Conservation (phyloP, 2,329 filamentous ascomycete species). For the Xylaria sp. region DNA sequence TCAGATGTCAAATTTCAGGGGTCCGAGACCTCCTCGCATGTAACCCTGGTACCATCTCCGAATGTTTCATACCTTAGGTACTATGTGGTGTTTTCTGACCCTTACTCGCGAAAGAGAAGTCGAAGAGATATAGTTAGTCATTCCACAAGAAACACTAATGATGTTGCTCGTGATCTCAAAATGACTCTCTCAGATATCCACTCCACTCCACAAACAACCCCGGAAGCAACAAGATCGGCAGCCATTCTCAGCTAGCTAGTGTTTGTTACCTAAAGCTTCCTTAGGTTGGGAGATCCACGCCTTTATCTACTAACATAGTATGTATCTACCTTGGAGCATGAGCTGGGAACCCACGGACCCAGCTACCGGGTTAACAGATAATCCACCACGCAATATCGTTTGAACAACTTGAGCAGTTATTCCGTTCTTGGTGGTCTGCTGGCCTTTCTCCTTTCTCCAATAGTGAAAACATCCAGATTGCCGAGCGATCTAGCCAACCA, state of each 20-base stretch:
- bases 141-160: constrained; percentile 6
- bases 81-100: background rate
- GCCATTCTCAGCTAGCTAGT: no score
- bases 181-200: background rate
- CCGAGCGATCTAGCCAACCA: constrained; percentile 23
- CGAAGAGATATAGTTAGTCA: background rate
- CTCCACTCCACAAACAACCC: background rate
- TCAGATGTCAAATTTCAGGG: constrained; percentile 11
- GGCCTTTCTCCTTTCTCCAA: constrained; percentile 20
- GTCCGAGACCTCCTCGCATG: constrained; percentile 6
- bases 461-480: constrained; percentile 24
- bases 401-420: background rate
- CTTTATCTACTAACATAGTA: background rate
- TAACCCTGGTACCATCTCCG: constrained; percentile 5
- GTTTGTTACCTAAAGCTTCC: no score
- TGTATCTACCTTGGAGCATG: no score
- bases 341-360: no score
- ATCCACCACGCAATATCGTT: constrained; percentile 13
- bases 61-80: background rate
- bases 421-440: background rate
- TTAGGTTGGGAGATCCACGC: background rate
- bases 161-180: constrained; percentile 3
- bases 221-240: constrained; percentile 1
- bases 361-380: constrained; percentile 29
- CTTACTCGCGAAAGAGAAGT: constrained; percentile 10